Base-by-base conservation (phyloP, 2,329 filamentous ascomycete species). In the Aspergillus vadensis region DNA sequence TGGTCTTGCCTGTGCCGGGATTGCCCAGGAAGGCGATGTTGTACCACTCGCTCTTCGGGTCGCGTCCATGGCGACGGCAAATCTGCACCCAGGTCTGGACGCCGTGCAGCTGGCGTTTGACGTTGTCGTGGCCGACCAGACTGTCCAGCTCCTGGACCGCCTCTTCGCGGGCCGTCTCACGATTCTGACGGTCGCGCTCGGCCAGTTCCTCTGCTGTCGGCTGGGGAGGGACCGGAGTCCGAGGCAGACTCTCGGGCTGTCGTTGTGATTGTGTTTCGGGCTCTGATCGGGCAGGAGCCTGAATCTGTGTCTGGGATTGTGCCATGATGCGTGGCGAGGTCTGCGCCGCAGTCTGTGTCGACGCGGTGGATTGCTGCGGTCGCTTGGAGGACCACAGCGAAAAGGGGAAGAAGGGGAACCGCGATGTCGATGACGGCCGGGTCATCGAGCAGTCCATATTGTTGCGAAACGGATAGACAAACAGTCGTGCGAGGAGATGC, bases 1-100 rank as follows among this genome's bases (percentile, higher is more conserved):
- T 65, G 4, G 60, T 64, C 53, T 67, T 67, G 21, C 65, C 65
- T 19, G 63, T 67, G 10, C 65, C 65, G 4, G 64, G 59, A 50
- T 67, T 66, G 4, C 65, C 65, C 25, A 65, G 55, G n/a, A 66
- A 55, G 25, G 58, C 62, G 38, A 67, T 65, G 25, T 65, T 66
- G 53, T 66, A 67, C 62, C 65, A 66, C 36, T 67, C 65, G n/a
- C 57, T 58, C 44, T 61, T 58, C 7, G 65, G 65, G 21, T 67
- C 65, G 12, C 64, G 60, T 4, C 65, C 65, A 57, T 67, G 65
- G 14, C 64, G 60, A 23, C 64, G 65, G 38, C 65, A 67, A 36
- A 67, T 66, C 49, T 65, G 59, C 38, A 67, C 61, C 59, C 64
- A 67, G 17, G 55, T 64, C 44, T 66, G 62, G n/a, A 67, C 64